Evolutionary conservation across 2,329 filamentous ascomycete genomes (phyloP).

Genomic region (Herpomyces periplanetae): DNA sequence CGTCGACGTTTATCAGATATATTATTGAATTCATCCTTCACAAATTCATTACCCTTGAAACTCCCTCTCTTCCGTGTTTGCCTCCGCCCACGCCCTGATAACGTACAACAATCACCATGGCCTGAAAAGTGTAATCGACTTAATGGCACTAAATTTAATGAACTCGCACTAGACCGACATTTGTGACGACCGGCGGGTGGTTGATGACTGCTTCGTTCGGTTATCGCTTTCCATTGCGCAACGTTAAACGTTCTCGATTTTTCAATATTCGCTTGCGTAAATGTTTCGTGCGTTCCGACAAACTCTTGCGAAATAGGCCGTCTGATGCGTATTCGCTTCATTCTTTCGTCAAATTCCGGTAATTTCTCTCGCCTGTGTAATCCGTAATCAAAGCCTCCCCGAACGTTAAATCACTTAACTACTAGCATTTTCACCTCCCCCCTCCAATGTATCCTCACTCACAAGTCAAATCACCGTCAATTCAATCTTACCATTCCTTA

Average conservation of each 20-base stretch:
- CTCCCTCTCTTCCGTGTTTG: constrained; percentile 8
- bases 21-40: constrained; percentile 6
- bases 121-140: neutral
- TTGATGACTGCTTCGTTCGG: constrained; percentile 78
- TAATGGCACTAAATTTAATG: constrained; percentile 1
- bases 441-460: too few species aligned
- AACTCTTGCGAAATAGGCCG: constrained; percentile 97
- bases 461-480: too few species aligned
- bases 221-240: constrained; percentile 73
- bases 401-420: too few species aligned
- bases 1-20: constrained; percentile 6
- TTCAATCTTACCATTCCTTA: constrained; percentile 64
- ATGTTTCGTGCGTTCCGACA: constrained; percentile 71
- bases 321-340: constrained; percentile 71
- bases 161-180: constrained; percentile 15
- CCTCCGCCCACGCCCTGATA: too few species aligned
- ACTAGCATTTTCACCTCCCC: too few species aligned
- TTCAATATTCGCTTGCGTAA: constrained; percentile 84
- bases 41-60: constrained; percentile 4
- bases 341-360: constrained; percentile 35
- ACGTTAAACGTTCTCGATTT: constrained; percentile 86
- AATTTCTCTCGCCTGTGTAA: constrained; percentile 20
- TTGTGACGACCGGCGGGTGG: constrained; percentile 66
- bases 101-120: too few species aligned
- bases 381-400: constrained; percentile 4